Evolutionary conservation across 805 yeast genomes (phyloP), one percentile per base, ranked within the genome.

Genomic region (Torulaspora gathmanii): DNA sequence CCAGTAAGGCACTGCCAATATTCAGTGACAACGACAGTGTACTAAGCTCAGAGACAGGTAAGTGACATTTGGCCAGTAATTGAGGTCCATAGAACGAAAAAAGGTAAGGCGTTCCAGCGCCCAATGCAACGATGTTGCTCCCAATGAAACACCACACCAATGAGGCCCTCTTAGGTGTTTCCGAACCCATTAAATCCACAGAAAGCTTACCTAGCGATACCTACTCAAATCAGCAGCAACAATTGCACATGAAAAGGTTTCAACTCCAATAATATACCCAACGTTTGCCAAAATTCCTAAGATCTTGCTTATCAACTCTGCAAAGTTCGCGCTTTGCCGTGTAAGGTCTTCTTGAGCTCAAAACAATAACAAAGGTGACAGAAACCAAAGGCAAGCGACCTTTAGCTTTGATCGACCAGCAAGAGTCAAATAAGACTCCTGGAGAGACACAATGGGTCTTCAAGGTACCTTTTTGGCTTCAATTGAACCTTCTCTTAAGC

Each of bases 41-140:
- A 2, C 89, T 85, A 6, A 88, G 77, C 50, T 78, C 78, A 0
- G 78, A 68, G 0, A 83, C 74, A 0, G 82, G 73, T 22, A 84
- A 69, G 0, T 78, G 73, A 19, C 83, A 77, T 52, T 72, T 67
- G 20, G 70, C 66, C 22, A 82, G 73, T 50, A 85, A 66, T 58
- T 84, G 89, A 1, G 91, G 90, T 1, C 88, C 80, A 58, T 79
- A 85, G n/a, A 79, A 77, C 0, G 90, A 86, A 59, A 79, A 85
- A 11, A 83, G 67, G 55, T 85, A 85, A 0, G 87, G 85, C 2
- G 89, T 83, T 2, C 93, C 91, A 3, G 87, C 74, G 0, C 83
- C 88, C 37, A 83, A 55, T 0, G 86, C 75, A 7, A 80, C 80
- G 13, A 82, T 56, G 36, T 60, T 61, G 16, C 67, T 57, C 2